Evolutionary conservation across 2,329 filamentous ascomycete genomes (phyloP).

Genomic region (Clarireedia paspali): DNA sequence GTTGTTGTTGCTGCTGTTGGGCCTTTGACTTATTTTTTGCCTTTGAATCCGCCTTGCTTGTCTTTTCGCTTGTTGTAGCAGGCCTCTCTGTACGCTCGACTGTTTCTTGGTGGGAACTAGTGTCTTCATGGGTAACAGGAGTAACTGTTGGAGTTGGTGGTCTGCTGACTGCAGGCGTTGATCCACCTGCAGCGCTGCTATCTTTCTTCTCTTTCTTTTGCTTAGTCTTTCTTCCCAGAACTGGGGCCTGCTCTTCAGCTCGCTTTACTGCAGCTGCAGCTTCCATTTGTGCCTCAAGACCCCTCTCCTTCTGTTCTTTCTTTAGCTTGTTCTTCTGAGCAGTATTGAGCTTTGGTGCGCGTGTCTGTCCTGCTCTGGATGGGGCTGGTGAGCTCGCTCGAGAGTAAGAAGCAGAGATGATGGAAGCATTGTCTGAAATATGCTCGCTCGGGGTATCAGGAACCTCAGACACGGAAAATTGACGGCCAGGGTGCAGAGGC

Average conservation of each 20-base stretch:
- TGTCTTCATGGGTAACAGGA: conserved; percentile 8
- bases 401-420: conserved; percentile 65
- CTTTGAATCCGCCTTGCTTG: conserved; percentile 16
- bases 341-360: conserved; percentile 58
- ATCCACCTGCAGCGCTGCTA: conserved; percentile 25
- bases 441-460: conserved; percentile 73
- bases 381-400: conserved; percentile 65
- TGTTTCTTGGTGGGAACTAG: not conserved
- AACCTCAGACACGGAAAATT: conserved; percentile 41
- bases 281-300: conserved; percentile 42
- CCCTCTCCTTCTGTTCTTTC: conserved; percentile 58
- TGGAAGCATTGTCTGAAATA: conserved; percentile 68
- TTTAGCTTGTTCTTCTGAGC: conserved; percentile 71
- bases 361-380: conserved; percentile 48
- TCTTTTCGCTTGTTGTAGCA: not conserved
- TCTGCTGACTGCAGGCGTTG: conserved; percentile 23
- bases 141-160: conserved; percentile 21
- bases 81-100: not conserved
- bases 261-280: conserved; percentile 37
- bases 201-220: conserved; percentile 64
- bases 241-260: conserved; percentile 53
- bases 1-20: conserved; percentile 16
- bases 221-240: conserved; percentile 77
- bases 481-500: conserved; percentile 38
- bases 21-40: conserved; percentile 20